Base-by-base conservation (phyloP, 208 protist species). In the Trichomonas vaginalis region DNA sequence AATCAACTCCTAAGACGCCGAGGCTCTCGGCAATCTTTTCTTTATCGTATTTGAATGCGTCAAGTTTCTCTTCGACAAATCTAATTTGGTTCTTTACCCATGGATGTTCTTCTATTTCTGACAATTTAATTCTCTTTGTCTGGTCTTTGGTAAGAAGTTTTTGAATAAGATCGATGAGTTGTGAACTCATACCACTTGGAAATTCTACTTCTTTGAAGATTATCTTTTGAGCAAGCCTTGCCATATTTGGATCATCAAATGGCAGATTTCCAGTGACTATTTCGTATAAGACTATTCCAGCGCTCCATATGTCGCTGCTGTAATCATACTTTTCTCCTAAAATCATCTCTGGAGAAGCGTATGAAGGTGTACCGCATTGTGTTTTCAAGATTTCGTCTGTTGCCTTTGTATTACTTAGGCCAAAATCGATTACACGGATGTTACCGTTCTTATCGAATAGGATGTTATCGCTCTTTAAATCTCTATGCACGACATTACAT, bases 401-500 rank as follows among this genome's bases (percentile, higher is more conserved):
- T 49, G 37, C 46, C n/a, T n/a, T n/a, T n/a, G 10, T 95, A 40
- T 96, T 96, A 32, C 35, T 56, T 17, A 96, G 62, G 10, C 95
- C 95, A 40, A 96, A 96, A 47, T 96, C 95, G 15, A 92, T 92
- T 32, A 96, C 10, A 39, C 95, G 87, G 39, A 96, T 86, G 79
- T 86, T 86, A 17, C 45, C 23, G 79, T 86, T 42, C 9, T 42
- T 37, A 86, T 86, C 95, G 4, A 96, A 14, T 23, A 96, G 12
- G 21, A 96, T 61, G 70, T 96, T 96, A 61, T 96, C 95, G 32
- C 49, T 32, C 48, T 96, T 96, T 14, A 96, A 56, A 39, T 96
- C 95, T 39, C 95, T 62, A 27, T 96, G 95, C 37, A 61, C 51
- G 37, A 96, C 62, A 27, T 95, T 39, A 35, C 95, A 95, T 56